phyloP scores from a whole-genome alignment of 2,329 filamentous ascomycete species.

The Alternaria triticina region DNA sequence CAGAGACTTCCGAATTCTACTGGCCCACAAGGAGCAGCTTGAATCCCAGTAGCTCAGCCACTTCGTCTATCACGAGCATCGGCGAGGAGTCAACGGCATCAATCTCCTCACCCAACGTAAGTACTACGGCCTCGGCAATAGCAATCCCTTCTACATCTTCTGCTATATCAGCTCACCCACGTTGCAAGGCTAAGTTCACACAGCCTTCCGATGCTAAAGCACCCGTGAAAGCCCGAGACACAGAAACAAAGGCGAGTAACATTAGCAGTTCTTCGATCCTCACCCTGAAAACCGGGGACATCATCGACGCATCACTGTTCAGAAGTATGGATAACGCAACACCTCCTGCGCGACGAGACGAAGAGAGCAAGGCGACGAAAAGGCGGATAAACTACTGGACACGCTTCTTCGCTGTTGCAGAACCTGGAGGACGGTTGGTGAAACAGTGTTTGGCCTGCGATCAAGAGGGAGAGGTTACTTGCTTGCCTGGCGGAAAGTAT shows the following conservation, averaged over 20 bases:
- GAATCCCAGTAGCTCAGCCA: not conserved
- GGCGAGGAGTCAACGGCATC: not conserved
- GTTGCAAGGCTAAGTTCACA: not conserved
- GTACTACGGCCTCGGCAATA: not conserved
- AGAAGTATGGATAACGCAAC: not conserved
- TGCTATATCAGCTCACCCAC: not conserved
- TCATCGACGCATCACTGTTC: not conserved
- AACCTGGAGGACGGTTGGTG: not conserved
- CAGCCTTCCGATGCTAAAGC: not conserved
- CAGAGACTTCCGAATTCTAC: not conserved
- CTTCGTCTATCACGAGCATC: not conserved
- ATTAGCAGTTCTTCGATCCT: not conserved
- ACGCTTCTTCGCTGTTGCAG: not conserved
- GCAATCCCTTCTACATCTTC: not conserved
- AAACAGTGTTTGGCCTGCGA: not conserved
- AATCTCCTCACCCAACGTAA: no score
- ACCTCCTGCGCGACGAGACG: not conserved
- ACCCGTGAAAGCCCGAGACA: not conserved
- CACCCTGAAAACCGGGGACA: not conserved
- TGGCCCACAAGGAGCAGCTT: not conserved
- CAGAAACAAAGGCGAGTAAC: not conserved
- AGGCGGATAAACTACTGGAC: not conserved
- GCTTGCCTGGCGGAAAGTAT: not conserved
- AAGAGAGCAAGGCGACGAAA: not conserved
- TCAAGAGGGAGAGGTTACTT: not conserved